phyloP scores from a whole-genome alignment of 1,139 yeast genomes.

The Yamadazyma atmosphaerica region DNA sequence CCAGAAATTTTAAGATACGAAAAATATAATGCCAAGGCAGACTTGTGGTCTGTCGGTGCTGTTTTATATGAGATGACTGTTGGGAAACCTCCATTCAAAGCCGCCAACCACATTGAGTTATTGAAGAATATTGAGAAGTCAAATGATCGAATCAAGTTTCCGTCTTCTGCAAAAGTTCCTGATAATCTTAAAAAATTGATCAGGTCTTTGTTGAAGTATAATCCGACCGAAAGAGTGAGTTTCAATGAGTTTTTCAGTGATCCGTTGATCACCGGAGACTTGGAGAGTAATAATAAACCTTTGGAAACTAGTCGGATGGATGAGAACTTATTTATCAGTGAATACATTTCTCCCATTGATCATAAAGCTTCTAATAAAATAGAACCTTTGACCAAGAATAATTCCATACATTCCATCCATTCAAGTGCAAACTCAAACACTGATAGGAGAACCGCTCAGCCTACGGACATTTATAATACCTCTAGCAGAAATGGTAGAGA shows the following conservation, averaged over 20 bases:
- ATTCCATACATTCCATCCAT: neutral
- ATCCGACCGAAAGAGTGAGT: constrained; percentile 85
- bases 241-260: constrained; percentile 83
- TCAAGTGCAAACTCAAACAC: constrained; percentile 3
- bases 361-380: constrained; percentile 7
- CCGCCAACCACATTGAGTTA: constrained; percentile 87
- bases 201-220: constrained; percentile 72
- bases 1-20: constrained; percentile 94
- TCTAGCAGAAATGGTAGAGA: constrained; percentile 1
- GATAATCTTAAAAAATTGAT: constrained; percentile 70
- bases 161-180: constrained; percentile 59
- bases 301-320: constrained; percentile 71
- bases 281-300: constrained; percentile 52
- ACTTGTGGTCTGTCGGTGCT: constrained; percentile 97
- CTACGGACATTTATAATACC: too few species aligned
- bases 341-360: constrained; percentile 54
- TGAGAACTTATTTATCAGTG: constrained; percentile 80
- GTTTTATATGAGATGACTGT: constrained; percentile 93
- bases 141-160: constrained; percentile 75
- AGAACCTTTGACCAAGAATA: constrained; percentile 12
- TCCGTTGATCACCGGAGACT: constrained; percentile 49
- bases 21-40: constrained; percentile 95
- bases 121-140: constrained; percentile 81
- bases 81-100: constrained; percentile 94
- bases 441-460: too few species aligned